Percentiles rank a stretch among this genome's conserved stretches.
phyloP scores from a whole-genome alignment of 805 yeast species.

The Jamesozyma lodderae region DNA sequence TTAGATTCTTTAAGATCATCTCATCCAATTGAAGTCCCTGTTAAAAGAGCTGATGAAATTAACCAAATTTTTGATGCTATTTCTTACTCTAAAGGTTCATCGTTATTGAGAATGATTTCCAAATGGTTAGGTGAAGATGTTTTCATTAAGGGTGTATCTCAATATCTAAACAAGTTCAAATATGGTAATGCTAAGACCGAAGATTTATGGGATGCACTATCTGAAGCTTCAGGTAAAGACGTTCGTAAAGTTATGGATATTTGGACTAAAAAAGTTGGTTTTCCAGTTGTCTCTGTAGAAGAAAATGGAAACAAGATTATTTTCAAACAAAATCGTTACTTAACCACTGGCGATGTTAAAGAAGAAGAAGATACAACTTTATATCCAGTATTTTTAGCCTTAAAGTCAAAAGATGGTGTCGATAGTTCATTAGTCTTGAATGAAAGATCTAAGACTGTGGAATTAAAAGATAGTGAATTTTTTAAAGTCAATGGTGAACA shows the following conservation, averaged over 20 bases:
- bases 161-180: slow-evolving; percentile 64
- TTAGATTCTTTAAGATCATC: slow-evolving; percentile 76
- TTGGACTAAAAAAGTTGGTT: slow-evolving; percentile 76
- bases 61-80: slow-evolving; percentile 81
- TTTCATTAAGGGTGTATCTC: slow-evolving; percentile 71
- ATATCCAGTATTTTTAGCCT: slow-evolving; percentile 64
- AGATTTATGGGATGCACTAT: slow-evolving; percentile 68
- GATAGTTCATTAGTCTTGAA: slow-evolving; percentile 52
- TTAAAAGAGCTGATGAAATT: slow-evolving; percentile 66
- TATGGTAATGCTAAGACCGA: slow-evolving; percentile 71
- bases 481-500: slow-evolving; percentile 67
- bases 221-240: slow-evolving; percentile 63
- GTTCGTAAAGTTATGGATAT: slow-evolving; percentile 65
- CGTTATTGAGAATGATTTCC: slow-evolving; percentile 69
- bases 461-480: slow-evolving; percentile 39
- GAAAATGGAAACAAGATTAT: slow-evolving; percentile 46
- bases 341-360: slow-evolving; percentile 68
- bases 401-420: slow-evolving; percentile 48
- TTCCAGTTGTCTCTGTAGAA: slow-evolving; percentile 59
- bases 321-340: slow-evolving; percentile 63
- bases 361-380: slow-evolving; percentile 61
- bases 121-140: slow-evolving; percentile 71
- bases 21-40: slow-evolving; percentile 81
- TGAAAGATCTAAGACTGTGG: slow-evolving; percentile 39
- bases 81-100: slow-evolving; percentile 75